Percentiles rank a stretch among this genome's conserved stretches.
Evolutionary conservation across 306 rosid genomes (phyloP).

Genomic region (Senna siamea): DNA sequence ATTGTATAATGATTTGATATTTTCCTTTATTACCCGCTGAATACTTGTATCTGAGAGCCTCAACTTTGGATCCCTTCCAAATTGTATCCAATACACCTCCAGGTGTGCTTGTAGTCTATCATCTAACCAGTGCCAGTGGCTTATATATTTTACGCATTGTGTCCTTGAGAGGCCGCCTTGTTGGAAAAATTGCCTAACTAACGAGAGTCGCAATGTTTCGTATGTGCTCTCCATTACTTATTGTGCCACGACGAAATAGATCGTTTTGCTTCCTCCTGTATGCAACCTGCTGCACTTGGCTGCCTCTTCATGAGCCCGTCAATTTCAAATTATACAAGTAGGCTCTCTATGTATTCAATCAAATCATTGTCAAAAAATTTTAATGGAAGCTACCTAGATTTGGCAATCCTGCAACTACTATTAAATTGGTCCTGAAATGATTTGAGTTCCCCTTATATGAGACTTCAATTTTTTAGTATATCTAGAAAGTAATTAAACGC

Average conservation of each 20-base stretch:
- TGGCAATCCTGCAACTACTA: neutral
- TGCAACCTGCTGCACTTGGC: neutral
- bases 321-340: neutral
- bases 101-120: too few species aligned
- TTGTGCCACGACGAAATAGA: too few species aligned
- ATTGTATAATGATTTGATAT: conserved; percentile 1
- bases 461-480: neutral
- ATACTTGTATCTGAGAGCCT: neutral
- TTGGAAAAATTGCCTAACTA: too few species aligned
- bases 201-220: too few species aligned
- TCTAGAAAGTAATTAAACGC: neutral
- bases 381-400: neutral
- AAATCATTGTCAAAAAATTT: neutral
- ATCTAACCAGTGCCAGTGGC: too few species aligned
- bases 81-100: too few species aligned
- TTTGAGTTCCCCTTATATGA: neutral
- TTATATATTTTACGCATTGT: too few species aligned
- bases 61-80: neutral
- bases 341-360: neutral
- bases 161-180: too few species aligned
- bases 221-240: too few species aligned
- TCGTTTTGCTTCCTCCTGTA: too few species aligned
- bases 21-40: neutral
- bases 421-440: neutral
- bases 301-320: neutral